Evolutionary conservation across 1,284 basidiomycete species (phyloP), one percentile per base, ranked within the genome.

Genomic region (Ustilago xerochloae): DNA sequence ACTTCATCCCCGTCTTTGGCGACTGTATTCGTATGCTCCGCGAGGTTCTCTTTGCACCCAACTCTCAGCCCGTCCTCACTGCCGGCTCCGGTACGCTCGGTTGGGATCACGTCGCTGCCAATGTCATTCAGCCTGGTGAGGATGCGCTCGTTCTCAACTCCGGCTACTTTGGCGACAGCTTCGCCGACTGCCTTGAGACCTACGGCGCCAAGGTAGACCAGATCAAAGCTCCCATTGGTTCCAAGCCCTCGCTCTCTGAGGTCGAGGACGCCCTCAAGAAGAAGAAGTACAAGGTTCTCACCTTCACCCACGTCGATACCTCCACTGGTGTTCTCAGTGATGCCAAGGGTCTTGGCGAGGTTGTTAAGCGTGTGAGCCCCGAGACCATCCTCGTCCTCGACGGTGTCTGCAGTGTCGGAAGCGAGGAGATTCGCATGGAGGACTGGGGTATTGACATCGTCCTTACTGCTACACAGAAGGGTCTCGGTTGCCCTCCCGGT

Each of bases 1-100:
- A 94, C 51, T 98, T 99, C 85, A 89, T 94, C 46, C 90, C 91
- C 39, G 89, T 94, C 60, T 93, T 99, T 77, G 93, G 93, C 38
- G 93, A 97, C 83, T 92, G 91, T 84, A 89, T 99, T 72, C 90
- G 91, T 68, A 91, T 97, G 90, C 91, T 92, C 22, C 88, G 92
- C 88, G 89, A 84, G 60, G 83, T 84, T 51, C 69, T 77, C 35
- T 70, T 75, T 86, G 97, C 45, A 90, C 90, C 85, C 90, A 85
- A 69, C 55, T 57, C 76, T 29, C 81, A 83, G 78, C 79, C 81
- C 32, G 92, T 98, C 87, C 87, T 97, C 77, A 91, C 97, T 57
- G 90, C 94, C 29, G 96, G 96, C 2, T 92, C 91, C 51, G 95
- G 95, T n/a, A 98, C 95, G 3, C 87, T 98, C 36, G 95, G 95